Percentiles rank a stretch among this genome's conserved stretches.
Evolutionary conservation across 768 basidiomycete species (phyloP).

Genomic region (Psilocybe sp.): DNA sequence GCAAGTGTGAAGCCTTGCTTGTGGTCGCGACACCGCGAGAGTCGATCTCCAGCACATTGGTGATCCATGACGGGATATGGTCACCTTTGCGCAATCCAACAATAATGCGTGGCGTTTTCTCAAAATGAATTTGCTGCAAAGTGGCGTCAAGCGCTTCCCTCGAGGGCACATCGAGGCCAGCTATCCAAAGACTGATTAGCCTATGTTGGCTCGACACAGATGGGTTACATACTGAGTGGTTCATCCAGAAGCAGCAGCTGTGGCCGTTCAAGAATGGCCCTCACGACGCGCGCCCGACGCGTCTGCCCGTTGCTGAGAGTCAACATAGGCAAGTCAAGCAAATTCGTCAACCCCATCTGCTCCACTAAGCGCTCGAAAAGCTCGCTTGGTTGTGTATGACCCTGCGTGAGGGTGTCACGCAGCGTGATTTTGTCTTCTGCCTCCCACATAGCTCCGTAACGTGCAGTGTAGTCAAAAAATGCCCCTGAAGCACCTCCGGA

Average conservation of each 20-base stretch:
- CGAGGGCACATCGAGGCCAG: slow-evolving; percentile 70
- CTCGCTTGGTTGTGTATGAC: slow-evolving; percentile 1
- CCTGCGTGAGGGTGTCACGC: slow-evolving; percentile 13
- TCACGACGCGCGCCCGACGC: slow-evolving; percentile 77
- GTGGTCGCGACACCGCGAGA: slow-evolving; percentile 2
- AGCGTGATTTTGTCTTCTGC: slow-evolving; percentile 56
- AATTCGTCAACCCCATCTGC: slow-evolving; percentile 50
- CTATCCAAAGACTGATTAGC: slow-evolving; percentile 31
- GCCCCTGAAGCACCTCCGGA: slow-evolving; percentile 52
- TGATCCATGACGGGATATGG: slow-evolving; percentile 21
- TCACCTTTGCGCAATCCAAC: slow-evolving; percentile 32
- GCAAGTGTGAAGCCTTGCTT: not conserved
- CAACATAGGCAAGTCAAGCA: slow-evolving; percentile 82
- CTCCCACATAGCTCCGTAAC: slow-evolving; percentile 86
- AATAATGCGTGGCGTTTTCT: slow-evolving; percentile 55
- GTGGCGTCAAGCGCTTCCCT: slow-evolving; percentile 55
- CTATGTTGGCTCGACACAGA: not conserved
- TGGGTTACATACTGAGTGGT: slow-evolving; percentile 65
- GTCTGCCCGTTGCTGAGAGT: slow-evolving; percentile 93
- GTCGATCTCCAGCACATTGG: slow-evolving; percentile 20
- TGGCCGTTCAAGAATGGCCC: slow-evolving; percentile 69
- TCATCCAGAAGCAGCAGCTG: slow-evolving; percentile 86
- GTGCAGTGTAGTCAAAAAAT: slow-evolving; percentile 91
- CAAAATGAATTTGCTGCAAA: slow-evolving; percentile 49
- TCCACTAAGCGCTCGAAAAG: slow-evolving; percentile 54